Percentiles rank a stretch among this genome's conserved stretches.
phyloP scores from a whole-genome alignment of 2,329 filamentous ascomycete genomes.

The Aspergillus sp. region DNA sequence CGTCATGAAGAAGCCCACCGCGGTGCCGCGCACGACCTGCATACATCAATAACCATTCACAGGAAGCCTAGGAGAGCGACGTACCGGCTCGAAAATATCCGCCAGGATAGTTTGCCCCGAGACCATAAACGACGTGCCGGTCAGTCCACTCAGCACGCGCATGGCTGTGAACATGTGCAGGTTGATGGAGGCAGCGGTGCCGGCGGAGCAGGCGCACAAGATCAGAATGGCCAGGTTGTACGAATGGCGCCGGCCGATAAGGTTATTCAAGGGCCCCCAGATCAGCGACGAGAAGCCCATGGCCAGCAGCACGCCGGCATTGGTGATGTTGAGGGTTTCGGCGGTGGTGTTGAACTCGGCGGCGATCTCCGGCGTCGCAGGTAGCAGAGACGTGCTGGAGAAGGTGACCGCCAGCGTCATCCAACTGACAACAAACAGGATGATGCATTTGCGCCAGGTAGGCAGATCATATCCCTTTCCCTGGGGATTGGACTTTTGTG shows the following conservation, averaged over 20 bases:
- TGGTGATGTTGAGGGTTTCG: slow-evolving; percentile 35
- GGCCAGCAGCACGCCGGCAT: slow-evolving; percentile 35
- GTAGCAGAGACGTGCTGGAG: slow-evolving; percentile 42
- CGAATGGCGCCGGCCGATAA: slow-evolving; percentile 29
- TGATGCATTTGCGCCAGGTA: slow-evolving; percentile 39
- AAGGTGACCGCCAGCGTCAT: slow-evolving; percentile 42
- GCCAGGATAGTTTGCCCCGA: slow-evolving; percentile 38
- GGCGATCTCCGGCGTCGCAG: slow-evolving; percentile 41
- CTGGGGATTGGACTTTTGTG: not conserved
- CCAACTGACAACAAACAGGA: slow-evolving; percentile 43
- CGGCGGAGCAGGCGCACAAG: slow-evolving; percentile 30
- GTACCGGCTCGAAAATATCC: slow-evolving; percentile 39
- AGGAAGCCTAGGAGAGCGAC: not conserved
- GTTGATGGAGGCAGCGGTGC: slow-evolving; percentile 29
- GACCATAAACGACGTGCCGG: slow-evolving; percentile 40
- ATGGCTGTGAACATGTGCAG: slow-evolving; percentile 36
- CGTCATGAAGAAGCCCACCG: slow-evolving; percentile 43
- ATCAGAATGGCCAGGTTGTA: slow-evolving; percentile 36
- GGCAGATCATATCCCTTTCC: slow-evolving; percentile 24
- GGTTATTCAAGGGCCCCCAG: slow-evolving; percentile 31
- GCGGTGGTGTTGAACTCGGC: slow-evolving; percentile 34
- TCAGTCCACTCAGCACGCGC: slow-evolving; percentile 34
- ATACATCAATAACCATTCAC: not conserved
- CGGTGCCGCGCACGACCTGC: slow-evolving; percentile 41
- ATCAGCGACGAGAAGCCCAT: slow-evolving; percentile 39